These are phyloP conservation scores for Isoetes engelmannii DNA, from an alignment of 83 land plant species.

Conservation along the genomic window DNA sequence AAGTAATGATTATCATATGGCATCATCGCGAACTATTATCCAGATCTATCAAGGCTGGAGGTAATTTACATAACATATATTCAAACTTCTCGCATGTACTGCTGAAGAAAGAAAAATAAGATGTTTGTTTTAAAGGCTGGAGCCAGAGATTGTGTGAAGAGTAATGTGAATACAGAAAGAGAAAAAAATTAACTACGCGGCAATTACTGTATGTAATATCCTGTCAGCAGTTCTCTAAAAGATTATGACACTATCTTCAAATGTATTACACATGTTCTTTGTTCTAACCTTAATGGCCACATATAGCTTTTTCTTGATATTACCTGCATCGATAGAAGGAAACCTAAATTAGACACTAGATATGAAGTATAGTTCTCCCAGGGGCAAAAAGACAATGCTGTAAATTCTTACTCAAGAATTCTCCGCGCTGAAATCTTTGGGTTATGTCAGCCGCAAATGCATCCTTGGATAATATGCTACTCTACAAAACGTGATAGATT, in stretches of 20 bases:
- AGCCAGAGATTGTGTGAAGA: neutral
- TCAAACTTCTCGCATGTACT: neutral
- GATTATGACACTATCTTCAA: too few relatives aligned
- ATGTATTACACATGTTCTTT: neutral
- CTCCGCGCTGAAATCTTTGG: conserved; percentile 24
- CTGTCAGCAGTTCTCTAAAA: too few relatives aligned
- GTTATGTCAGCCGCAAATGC: conserved; percentile 30
- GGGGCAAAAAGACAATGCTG: neutral
- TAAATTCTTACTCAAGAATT: conserved; percentile 16
- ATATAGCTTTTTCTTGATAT: conserved; percentile 23
- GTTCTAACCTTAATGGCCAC: conserved; percentile 18
- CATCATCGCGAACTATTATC: too few relatives aligned
- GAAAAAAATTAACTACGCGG: neutral
- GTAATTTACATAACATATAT: too few relatives aligned
- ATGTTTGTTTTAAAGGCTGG: neutral
- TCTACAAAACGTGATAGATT: neutral
- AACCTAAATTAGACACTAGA: neutral
- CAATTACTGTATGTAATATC: too few relatives aligned
- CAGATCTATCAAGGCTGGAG: too few relatives aligned
- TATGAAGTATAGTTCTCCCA: neutral
- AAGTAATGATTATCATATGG: too few relatives aligned
- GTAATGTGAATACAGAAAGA: neutral
- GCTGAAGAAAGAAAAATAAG: neutral
- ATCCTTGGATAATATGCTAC: neutral
- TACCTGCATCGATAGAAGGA: conserved; percentile 5